Base-by-base conservation (phyloP, 208 protist species). In the Leishmania aethiopica region DNA sequence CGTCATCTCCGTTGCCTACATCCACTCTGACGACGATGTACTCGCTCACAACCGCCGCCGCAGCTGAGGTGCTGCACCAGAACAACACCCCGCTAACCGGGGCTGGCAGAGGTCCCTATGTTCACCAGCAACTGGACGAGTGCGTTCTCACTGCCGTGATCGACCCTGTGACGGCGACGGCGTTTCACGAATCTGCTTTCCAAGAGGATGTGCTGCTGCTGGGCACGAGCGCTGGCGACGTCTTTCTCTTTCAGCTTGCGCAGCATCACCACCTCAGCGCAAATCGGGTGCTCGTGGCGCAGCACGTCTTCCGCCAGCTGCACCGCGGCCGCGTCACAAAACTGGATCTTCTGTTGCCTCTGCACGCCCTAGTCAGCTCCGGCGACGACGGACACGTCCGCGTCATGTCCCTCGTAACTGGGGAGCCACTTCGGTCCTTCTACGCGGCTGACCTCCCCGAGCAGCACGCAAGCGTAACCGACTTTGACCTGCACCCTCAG, bases 201-300 rank as follows among this genome's bases (percentile, higher is more conserved):
- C 85, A 91, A 22, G 92, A 97, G 69, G 94, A 97, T 22, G 83
- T 91, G 72, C 42, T 97, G 57, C 83, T 97, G 66, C 80, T 97
- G n/a, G 92, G 84, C 40, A 95, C 91, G 10, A 82, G 72, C 49
- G 78, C 67, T 4, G 94, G 94, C n/a, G 86, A 92, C 59, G 89
- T 95, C 8, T 88, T 89, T 75, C 85, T 95, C 75, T 95, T 92
- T 47, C 79, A 81, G 47, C 77, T 95, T 51, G 87, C 88, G 5
- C 53, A 74, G 64, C 80, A 79, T 22, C 79, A 80, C 59, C 90
- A 95, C n/a, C 77, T 95, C 17, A 59, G 62, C n/a, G 85, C 86
- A 19, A 70, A 85, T 35, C 82, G 71, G 25, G 88, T 92, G 11
- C 80, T 97, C 6, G 70, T 81, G 19, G 77, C 82, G 28, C 82